A percentile compares a stretch with the other conserved stretches of the same genome.
These are phyloP conservation scores for Aspergillus pseudonomiae DNA, from an alignment of 2,329 filamentous ascomycete genomes.

Conservation along the genomic window DNA sequence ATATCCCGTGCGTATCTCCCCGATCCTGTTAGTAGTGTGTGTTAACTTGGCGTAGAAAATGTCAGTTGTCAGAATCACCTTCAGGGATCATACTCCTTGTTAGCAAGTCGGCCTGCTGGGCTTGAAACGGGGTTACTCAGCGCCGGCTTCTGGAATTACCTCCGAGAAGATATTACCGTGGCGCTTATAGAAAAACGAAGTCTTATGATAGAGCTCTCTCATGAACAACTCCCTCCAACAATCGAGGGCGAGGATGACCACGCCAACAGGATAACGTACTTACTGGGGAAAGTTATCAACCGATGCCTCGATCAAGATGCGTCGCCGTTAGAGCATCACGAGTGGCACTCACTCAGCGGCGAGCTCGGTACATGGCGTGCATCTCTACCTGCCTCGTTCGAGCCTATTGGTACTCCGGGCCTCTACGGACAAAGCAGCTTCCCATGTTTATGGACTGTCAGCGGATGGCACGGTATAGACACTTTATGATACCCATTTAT, in stretches of 20 bases:
- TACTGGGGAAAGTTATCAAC: slow-evolving; percentile 52
- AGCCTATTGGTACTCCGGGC: slow-evolving; percentile 29
- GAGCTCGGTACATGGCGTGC: slow-evolving; percentile 36
- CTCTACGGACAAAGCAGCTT: slow-evolving; percentile 27
- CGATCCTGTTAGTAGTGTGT: not conserved
- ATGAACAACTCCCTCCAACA: slow-evolving; percentile 17
- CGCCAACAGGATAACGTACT: slow-evolving; percentile 47
- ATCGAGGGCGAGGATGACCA: slow-evolving; percentile 32
- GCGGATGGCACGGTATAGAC: slow-evolving; percentile 48
- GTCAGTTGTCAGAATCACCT: slow-evolving; percentile 50
- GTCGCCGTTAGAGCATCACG: not conserved
- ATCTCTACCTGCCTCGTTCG: slow-evolving; percentile 34
- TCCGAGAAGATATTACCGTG: slow-evolving; percentile 58
- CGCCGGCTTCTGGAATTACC: slow-evolving; percentile 56
- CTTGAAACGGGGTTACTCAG: slow-evolving; percentile 35
- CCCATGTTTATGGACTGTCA: slow-evolving; percentile 46
- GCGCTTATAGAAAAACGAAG: slow-evolving; percentile 49
- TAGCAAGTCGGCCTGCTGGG: slow-evolving; percentile 31
- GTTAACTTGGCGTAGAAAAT: slow-evolving; percentile 31
- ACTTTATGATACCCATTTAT: not conserved
- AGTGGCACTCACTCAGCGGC: slow-evolving; percentile 21
- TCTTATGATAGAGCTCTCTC: slow-evolving; percentile 46
- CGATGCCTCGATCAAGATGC: slow-evolving; percentile 30
- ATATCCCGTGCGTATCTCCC: slow-evolving; percentile 39
- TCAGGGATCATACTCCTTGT: slow-evolving; percentile 52